Conservation (phyloP, 352 stramenopile genomes). For the Phytopythium vexans region DNA sequence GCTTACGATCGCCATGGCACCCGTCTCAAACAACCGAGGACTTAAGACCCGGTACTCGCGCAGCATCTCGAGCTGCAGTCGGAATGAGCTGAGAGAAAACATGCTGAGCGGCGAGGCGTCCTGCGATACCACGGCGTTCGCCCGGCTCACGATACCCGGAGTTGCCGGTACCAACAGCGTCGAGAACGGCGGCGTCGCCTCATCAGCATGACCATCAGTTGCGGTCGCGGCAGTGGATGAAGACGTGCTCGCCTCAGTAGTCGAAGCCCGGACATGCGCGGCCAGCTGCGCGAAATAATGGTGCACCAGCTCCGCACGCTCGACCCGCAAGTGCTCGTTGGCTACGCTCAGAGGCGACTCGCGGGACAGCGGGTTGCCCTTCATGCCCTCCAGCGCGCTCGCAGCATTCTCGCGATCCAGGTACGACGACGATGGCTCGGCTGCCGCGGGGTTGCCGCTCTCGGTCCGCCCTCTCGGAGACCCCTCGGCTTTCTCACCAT, state of each 20-base stretch:
- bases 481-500: neutral
- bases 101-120: constrained; percentile 24
- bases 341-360: constrained; percentile 32
- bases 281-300: constrained; percentile 38
- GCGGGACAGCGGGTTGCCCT: constrained; percentile 35
- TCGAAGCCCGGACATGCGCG: constrained; percentile 1
- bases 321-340: constrained; percentile 26
- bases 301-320: constrained; percentile 37
- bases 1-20: constrained; percentile 41
- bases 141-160: neutral
- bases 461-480: neutral
- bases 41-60: constrained; percentile 40
- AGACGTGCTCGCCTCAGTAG: neutral
- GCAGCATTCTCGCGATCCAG: constrained; percentile 19
- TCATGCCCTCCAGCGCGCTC: constrained; percentile 32
- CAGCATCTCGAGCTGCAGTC: constrained; percentile 69
- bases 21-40: constrained; percentile 49
- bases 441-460: neutral
- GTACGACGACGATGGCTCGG: constrained; percentile 5
- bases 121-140: constrained; percentile 8
- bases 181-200: too few relatives aligned
- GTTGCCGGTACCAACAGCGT: neutral
- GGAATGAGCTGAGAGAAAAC: constrained; percentile 53
- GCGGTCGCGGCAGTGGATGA: too few relatives aligned
- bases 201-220: neutral